phyloP scores from a whole-genome alignment of 2,329 filamentous ascomycete species.

The Colletotrichum spaethianum region DNA sequence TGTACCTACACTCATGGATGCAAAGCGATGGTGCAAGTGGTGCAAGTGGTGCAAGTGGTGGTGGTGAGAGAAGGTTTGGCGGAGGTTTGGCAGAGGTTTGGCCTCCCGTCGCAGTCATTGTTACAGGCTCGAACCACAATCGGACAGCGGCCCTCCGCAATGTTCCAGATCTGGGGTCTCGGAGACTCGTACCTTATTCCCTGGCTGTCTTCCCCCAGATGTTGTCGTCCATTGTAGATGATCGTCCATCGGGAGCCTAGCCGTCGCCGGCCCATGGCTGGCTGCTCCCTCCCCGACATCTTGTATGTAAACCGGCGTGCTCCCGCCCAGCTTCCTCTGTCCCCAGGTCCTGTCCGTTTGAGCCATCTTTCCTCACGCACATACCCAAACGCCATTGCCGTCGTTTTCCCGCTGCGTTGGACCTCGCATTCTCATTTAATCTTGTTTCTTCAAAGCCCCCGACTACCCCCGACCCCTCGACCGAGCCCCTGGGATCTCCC shows the following conservation, averaged over 20 bases:
- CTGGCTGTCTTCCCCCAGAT: neutral
- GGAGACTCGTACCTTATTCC: neutral
- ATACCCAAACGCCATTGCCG: neutral
- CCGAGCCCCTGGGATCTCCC: slow-evolving; percentile 1
- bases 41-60: neutral
- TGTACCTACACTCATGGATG: neutral
- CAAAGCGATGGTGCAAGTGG: neutral
- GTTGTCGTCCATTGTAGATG: neutral
- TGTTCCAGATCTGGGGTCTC: neutral
- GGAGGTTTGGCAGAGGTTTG: slow-evolving; percentile 5
- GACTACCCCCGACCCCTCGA: no score
- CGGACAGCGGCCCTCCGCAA: neutral
- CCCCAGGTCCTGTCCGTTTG: neutral
- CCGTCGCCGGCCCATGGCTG: neutral
- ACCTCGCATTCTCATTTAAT: neutral
- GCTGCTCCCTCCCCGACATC: neutral
- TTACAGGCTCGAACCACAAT: neutral
- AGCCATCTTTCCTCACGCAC: neutral
- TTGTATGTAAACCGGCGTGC: slow-evolving; percentile 15
- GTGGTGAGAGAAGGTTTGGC: no score
- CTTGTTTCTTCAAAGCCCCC: neutral
- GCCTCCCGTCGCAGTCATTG: neutral
- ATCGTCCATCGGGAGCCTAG: slow-evolving; percentile 1
- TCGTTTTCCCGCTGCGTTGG: neutral
- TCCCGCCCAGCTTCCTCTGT: neutral